Conservation (phyloP, 768 basidiomycete species). For the Exidia glandulosa region DNA sequence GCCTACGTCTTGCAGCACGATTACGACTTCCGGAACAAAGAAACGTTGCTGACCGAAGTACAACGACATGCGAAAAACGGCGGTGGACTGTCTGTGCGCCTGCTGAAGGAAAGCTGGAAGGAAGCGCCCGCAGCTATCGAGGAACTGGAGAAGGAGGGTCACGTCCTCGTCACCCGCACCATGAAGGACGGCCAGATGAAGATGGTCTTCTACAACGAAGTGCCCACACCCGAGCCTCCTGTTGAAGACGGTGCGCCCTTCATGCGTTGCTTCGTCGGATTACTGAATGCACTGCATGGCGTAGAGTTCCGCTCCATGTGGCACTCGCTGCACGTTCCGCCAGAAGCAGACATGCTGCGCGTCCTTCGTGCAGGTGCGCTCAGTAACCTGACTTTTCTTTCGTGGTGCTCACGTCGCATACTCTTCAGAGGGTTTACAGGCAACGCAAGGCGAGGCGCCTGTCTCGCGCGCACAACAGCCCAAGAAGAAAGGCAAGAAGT, state of each 20-base stretch:
- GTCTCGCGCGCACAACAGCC: conserved; percentile 41
- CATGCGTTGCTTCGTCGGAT: conserved; percentile 1
- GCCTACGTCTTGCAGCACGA: conserved; percentile 71
- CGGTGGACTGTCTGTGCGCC: conserved; percentile 73
- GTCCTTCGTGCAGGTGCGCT: conserved; percentile 60
- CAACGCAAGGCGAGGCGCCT: conserved; percentile 55
- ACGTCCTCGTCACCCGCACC: conserved; percentile 79
- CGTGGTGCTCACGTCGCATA: neutral
- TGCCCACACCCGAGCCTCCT: conserved; percentile 58
- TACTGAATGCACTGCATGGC: neutral
- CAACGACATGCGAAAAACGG: conserved; percentile 76
- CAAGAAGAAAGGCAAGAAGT: conserved; percentile 79
- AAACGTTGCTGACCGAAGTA: conserved; percentile 72
- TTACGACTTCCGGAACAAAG: conserved; percentile 76
- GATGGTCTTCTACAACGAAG: conserved; percentile 87
- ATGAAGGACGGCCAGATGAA: conserved; percentile 71
- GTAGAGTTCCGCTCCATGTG: conserved; percentile 82
- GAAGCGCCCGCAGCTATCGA: conserved; percentile 75
- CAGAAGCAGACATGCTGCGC: conserved; percentile 70
- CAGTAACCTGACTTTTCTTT: conserved; percentile 3
- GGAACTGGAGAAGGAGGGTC: conserved; percentile 81
- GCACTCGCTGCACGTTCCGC: conserved; percentile 76
- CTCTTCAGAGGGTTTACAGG: conserved; percentile 62
- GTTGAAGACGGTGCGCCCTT: conserved; percentile 63
- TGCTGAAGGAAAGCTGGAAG: conserved; percentile 86